phyloP scores from a whole-genome alignment of 2,329 filamentous ascomycete species.

The Phoma sp. region DNA sequence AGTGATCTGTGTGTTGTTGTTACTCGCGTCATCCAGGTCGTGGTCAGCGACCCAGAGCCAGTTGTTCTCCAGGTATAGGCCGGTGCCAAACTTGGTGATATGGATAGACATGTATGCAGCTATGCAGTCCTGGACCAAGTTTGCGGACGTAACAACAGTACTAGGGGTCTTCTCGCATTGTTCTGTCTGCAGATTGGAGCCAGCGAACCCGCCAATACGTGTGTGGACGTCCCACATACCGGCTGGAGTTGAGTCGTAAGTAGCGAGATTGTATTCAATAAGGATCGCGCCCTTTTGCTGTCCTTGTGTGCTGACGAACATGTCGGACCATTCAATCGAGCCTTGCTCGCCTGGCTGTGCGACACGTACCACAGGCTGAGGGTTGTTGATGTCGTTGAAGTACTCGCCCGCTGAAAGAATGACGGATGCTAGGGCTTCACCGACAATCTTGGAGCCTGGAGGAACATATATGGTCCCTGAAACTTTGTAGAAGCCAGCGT shows the following conservation, averaged over 20 bases:
- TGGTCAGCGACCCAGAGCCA: constrained; percentile 90
- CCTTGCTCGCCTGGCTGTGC: constrained; percentile 69
- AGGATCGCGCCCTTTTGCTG: constrained; percentile 71
- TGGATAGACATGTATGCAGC: constrained; percentile 67
- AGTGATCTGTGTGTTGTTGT: constrained; percentile 70
- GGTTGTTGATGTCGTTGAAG: constrained; percentile 57
- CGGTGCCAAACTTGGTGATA: constrained; percentile 60
- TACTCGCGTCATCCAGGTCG: constrained; percentile 76
- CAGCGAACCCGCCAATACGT: constrained; percentile 79
- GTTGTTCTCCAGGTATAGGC: constrained; percentile 81
- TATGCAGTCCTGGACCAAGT: constrained; percentile 68
- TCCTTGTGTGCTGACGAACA: constrained; percentile 73
- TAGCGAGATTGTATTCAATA: constrained; percentile 74
- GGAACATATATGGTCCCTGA: constrained; percentile 62
- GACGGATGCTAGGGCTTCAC: constrained; percentile 82
- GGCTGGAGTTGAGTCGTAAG: constrained; percentile 62
- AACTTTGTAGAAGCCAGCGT: constrained; percentile 64
- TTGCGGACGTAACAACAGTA: constrained; percentile 56
- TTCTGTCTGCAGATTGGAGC: constrained; percentile 77
- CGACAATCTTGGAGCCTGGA: constrained; percentile 79
- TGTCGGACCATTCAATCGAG: constrained; percentile 72
- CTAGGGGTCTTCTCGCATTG: constrained; percentile 78
- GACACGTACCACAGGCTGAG: constrained; percentile 71
- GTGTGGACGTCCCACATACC: constrained; percentile 89
- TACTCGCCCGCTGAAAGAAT: constrained; percentile 75